Evolutionary conservation across 129 eudicot genomes (phyloP), one percentile per base, ranked within the genome.

Genomic region (Flaveria linearis): DNA sequence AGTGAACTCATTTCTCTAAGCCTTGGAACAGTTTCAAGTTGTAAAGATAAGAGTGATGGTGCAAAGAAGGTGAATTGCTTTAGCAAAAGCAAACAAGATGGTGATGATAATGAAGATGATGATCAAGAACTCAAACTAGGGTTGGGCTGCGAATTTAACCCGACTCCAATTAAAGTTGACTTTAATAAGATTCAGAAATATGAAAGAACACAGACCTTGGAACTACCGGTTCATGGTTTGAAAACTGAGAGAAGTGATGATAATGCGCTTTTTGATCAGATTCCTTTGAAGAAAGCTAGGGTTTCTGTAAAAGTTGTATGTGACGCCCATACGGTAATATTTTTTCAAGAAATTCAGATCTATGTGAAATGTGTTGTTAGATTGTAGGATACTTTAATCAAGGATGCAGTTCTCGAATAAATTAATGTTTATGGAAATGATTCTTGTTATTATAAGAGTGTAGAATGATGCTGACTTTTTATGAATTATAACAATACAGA

Each of bases 231-330:
- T 50, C 69, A 70, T 25, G 28, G 60, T 63, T 69, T 51, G 28
- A 84, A 79, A 67, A 63, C 49, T 22, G 52, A 73, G 13, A 90
- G 87, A 76, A 84, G 68, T 22, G 88, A 80, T 49, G 92, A 86
- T 43, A 77, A 65, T 69, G 87, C 82, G 36, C 62, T 79, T 57
- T 55, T 74, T 41, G 86, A 86, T 79, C 92, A 86, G 57, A 86
- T 79, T 60, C 90, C 90, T 63, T 68, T 86, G 71, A 91, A 91
- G 96, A 91, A 89, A 70, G 86, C 97, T 81, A 87, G 97, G 74
- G 97, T 88, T 82, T 89, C 92, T 64, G 88, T 91, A 9, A 81
- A 90, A 78, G 86, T 88, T 71, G 72, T 79, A 53, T 91, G 97
- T 68, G 85, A 83, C 79, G 55, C 92, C 7, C 92, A 87, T 68